Percentiles rank a stretch among this genome's conserved stretches.
phyloP scores from a whole-genome alignment of 2,329 filamentous ascomycete genomes.

The Tolypocladium tropicale region DNA sequence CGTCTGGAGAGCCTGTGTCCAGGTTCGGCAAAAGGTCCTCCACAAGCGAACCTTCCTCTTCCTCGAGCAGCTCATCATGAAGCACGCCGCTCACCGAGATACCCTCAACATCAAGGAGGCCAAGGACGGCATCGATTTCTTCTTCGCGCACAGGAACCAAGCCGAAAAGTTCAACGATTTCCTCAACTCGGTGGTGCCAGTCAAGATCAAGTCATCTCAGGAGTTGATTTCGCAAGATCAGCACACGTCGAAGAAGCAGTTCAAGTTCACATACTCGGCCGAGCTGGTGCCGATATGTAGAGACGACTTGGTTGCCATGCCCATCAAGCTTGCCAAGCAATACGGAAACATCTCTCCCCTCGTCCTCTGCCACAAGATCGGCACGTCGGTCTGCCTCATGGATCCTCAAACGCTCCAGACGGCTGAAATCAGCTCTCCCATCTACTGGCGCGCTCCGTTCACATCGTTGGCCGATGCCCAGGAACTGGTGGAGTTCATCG shows the following conservation, averaged over 20 bases:
- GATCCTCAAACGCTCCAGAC: slow-evolving; percentile 89
- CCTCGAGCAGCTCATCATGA: slow-evolving; percentile 91
- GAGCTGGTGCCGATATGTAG: slow-evolving; percentile 94
- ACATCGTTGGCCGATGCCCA: slow-evolving; percentile 70
- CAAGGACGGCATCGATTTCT: slow-evolving; percentile 94
- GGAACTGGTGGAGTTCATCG: slow-evolving; percentile 81
- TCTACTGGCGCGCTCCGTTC: slow-evolving; percentile 92
- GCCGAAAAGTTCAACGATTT: slow-evolving; percentile 92
- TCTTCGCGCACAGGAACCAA: slow-evolving; percentile 79
- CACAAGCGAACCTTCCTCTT: slow-evolving; percentile 71
- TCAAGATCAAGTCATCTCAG: slow-evolving; percentile 64
- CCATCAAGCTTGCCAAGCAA: slow-evolving; percentile 77
- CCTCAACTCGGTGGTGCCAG: slow-evolving; percentile 68
- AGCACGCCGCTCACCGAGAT: slow-evolving; percentile 82
- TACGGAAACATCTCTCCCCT: slow-evolving; percentile 84
- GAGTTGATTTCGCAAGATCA: slow-evolving; percentile 89
- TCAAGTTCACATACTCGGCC: slow-evolving; percentile 88
- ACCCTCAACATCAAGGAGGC: slow-evolving; percentile 98
- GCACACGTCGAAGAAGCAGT: slow-evolving; percentile 82
- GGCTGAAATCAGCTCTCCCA: slow-evolving; percentile 67
- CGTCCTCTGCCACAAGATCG: slow-evolving; percentile 76
- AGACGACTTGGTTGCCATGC: slow-evolving; percentile 90
- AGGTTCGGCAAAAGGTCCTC: slow-evolving; percentile 92
- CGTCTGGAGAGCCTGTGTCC: slow-evolving; percentile 86
- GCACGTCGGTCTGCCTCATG: slow-evolving; percentile 80